Base-by-base conservation (phyloP, 2,329 filamentous ascomycete species). In the Ilyonectria robusta region DNA sequence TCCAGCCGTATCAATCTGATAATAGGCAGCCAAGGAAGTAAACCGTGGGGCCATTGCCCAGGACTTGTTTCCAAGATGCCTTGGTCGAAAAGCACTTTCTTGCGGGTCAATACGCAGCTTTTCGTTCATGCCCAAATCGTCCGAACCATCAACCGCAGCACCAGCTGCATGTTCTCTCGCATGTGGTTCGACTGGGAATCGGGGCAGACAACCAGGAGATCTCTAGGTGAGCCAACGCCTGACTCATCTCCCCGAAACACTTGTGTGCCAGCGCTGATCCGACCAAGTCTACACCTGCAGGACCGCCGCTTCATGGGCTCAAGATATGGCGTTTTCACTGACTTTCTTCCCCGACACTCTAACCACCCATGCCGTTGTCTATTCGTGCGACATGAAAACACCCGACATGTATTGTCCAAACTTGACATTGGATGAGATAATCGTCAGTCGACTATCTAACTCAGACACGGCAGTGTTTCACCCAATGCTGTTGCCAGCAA, bases 401-500 rank as follows among this genome's bases (percentile, higher is more conserved):
- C 51, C 9, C 23, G 33, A 66, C 10, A 31, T 19, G 13, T 54
- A 62, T 29, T 29, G 5, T 26, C 4, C 26, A 26, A 6, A 33
- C 6, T 11, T 55, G 11, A 66, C 63, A 17, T 13, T 37, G 5
- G 13, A 47, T 8, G 53, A 59, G 7, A 40, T 66, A 3, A 63
- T 64, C 9, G 53, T 31, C 2, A n/a, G 46, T n/a, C 67, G 29
- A 9, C 11, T 70, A n/a, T 47, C 54, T 7, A 21, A 61, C 9
- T 70, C 64, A n/a, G 69, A 69, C 33, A 37, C 55, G 0, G 8
- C 42, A 21, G 33, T 59, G 0, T 65, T 61, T 7, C 70, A 72
- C 23, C 69, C 67, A 2, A 61, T 72, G 59, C 59, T 72, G 7
- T n/a, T 71, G 1, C 69, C 69, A 5, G 48, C 66, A 11, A 67